phyloP scores from a whole-genome alignment of 2,329 filamentous ascomycete species.

The Aspergillus calidoustus region DNA sequence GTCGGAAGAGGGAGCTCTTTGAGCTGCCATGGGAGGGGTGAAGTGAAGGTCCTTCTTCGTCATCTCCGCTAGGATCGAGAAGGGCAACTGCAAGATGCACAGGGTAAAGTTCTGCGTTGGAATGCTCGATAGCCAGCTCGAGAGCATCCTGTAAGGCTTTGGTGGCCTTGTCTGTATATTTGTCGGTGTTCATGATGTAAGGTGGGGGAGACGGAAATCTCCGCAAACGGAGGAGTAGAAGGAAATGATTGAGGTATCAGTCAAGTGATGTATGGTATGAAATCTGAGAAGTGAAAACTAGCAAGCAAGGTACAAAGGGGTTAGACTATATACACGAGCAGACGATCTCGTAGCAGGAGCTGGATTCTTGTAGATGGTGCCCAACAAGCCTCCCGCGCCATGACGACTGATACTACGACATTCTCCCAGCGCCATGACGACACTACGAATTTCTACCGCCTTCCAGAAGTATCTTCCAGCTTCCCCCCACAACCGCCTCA shows the following conservation, averaged over 20 bases:
- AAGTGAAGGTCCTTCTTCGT: slow-evolving; percentile 66
- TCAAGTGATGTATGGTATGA: neutral
- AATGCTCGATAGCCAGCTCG: slow-evolving; percentile 83
- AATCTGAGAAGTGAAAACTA: neutral
- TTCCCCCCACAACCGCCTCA: neutral
- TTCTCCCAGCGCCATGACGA: slow-evolving; percentile 38
- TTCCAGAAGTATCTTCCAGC: slow-evolving; percentile 37
- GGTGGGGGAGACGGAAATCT: slow-evolving; percentile 8
- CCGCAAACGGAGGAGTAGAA: neutral
- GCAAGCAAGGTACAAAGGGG: neutral
- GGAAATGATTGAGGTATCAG: neutral
- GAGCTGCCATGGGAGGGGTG: slow-evolving; percentile 69
- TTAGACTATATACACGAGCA: slow-evolving; percentile 1
- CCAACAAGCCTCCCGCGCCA: slow-evolving; percentile 22
- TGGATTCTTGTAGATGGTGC: slow-evolving; percentile 28
- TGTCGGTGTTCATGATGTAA: slow-evolving; percentile 49
- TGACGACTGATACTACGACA: slow-evolving; percentile 33
- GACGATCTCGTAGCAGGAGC: neutral
- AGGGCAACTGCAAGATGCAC: slow-evolving; percentile 76
- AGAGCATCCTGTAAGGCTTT: slow-evolving; percentile 90
- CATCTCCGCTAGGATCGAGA: slow-evolving; percentile 53
- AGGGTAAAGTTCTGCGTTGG: slow-evolving; percentile 87
- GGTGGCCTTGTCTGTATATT: slow-evolving; percentile 92
- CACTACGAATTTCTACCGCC: slow-evolving; percentile 39
- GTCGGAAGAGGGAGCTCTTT: slow-evolving; percentile 80